These are phyloP conservation scores for Babesia bovis DNA, from an alignment of 169 alveolate species.

Conservation along the genomic window DNA sequence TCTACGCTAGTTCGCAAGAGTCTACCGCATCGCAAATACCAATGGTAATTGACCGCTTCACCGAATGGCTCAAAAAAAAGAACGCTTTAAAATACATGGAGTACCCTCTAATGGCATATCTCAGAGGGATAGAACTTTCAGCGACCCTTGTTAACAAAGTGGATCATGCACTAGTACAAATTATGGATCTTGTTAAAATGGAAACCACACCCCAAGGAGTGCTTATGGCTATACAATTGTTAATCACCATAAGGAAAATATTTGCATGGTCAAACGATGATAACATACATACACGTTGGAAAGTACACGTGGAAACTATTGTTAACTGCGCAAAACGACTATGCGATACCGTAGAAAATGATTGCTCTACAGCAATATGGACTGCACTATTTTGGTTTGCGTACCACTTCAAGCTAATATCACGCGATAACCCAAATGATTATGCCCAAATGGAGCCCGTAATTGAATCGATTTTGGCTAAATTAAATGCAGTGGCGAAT, in stretches of 20 bases:
- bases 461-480: not conserved
- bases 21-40: slow-evolving; percentile 24
- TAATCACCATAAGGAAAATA: slow-evolving; percentile 9
- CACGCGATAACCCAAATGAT: slow-evolving; percentile 4
- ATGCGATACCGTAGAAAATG: not conserved
- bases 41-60: slow-evolving; percentile 7
- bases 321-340: not conserved
- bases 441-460: not conserved
- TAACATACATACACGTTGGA: not conserved
- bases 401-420: slow-evolving; percentile 21
- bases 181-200: not conserved
- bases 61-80: slow-evolving; percentile 5
- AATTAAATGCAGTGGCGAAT: not conserved
- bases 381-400: slow-evolving; percentile 32
- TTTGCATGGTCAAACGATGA: slow-evolving; percentile 14
- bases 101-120: slow-evolving; percentile 16
- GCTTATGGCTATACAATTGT: slow-evolving; percentile 15
- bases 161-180: slow-evolving; percentile 3
- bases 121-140: slow-evolving; percentile 26
- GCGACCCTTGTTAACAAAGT: not conserved
- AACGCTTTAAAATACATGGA: not conserved
- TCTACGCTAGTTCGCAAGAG: slow-evolving; percentile 18
- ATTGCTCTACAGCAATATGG: slow-evolving; percentile 31
- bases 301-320: not conserved
- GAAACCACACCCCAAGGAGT: slow-evolving; percentile 9